phyloP scores from a whole-genome alignment of 2,329 filamentous ascomycete genomes.

The Apiospora arundinis region DNA sequence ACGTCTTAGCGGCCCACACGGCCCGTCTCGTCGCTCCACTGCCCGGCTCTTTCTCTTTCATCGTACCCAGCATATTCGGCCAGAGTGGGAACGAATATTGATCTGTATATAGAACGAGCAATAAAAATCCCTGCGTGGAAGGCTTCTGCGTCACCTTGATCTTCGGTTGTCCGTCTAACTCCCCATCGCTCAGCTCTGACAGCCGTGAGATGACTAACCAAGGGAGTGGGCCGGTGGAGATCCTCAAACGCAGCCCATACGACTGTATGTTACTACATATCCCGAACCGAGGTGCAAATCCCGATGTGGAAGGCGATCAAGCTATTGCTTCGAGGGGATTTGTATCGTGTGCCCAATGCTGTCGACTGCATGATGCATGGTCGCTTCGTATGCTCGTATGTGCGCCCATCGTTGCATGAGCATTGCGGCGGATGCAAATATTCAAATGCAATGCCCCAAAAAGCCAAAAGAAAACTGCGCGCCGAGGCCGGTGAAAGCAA shows the following conservation, averaged over 20 bases:
- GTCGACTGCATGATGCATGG: too few relatives aligned
- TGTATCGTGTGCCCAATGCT: too few relatives aligned
- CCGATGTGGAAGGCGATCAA: not conserved
- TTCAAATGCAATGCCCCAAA: too few relatives aligned
- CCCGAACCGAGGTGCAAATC: not conserved
- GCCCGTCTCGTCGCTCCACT: not conserved
- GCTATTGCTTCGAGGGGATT: not conserved
- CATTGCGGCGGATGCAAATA: too few relatives aligned
- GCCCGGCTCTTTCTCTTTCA: conserved; percentile 3
- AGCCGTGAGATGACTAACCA: not conserved
- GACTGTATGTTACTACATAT: not conserved
- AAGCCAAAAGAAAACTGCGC: too few relatives aligned
- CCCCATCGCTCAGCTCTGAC: not conserved
- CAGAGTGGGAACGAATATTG: not conserved
- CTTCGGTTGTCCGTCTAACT: not conserved
- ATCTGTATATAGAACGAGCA: not conserved
- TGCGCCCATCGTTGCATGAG: too few relatives aligned
- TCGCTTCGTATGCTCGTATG: too few relatives aligned
- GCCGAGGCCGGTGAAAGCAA: too few relatives aligned
- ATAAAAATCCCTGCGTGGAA: not conserved
- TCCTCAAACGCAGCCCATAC: too few relatives aligned
- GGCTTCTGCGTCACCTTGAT: not conserved
- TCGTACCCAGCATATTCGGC: not conserved
- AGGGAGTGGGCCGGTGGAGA: not conserved
- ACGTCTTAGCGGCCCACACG: not conserved